phyloP scores from a whole-genome alignment of 345 rosid genomes.

The Pugionium dolabratum region DNA sequence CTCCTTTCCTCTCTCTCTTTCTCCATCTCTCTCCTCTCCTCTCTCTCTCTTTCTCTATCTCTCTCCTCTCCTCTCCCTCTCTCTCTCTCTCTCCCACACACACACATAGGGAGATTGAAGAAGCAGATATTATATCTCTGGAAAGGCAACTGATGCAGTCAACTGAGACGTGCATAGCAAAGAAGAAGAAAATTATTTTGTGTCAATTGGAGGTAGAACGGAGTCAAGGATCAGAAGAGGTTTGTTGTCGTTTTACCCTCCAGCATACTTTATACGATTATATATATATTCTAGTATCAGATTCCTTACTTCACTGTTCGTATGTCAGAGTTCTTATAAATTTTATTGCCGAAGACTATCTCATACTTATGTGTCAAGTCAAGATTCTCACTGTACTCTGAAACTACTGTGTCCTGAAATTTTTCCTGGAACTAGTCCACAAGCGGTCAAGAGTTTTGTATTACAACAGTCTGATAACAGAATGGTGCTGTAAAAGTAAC shows the following conservation, averaged over 20 bases:
- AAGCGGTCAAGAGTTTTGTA: not conserved
- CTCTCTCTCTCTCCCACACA: not conserved
- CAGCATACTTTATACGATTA: conserved; percentile 8
- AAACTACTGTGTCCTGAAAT: not conserved
- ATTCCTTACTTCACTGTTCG: not conserved
- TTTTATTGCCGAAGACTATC: conserved; percentile 7
- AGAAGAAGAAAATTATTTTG: conserved; percentile 87
- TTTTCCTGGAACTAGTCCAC: conserved; percentile 7
- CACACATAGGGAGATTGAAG: conserved; percentile 75
- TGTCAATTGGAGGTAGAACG: conserved; percentile 83
- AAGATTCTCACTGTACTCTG: conserved; percentile 1
- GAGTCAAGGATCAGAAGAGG: conserved; percentile 80
- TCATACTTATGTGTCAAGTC: conserved; percentile 8
- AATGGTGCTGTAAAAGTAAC: conserved; percentile 16
- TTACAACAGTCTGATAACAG: conserved; percentile 19
- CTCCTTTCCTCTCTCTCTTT: no score
- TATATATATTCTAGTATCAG: not conserved
- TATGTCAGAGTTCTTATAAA: conserved; percentile 19
- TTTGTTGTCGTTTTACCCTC: conserved; percentile 36
- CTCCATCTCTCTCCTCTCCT: no score
- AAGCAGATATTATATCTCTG: conserved; percentile 74
- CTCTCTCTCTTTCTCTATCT: no score
- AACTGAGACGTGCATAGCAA: conserved; percentile 74
- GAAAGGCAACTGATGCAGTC: conserved; percentile 92
- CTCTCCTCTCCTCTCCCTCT: no score